Conservation (phyloP, 805 yeast species). For the Kregervanrija fluxuum region DNA sequence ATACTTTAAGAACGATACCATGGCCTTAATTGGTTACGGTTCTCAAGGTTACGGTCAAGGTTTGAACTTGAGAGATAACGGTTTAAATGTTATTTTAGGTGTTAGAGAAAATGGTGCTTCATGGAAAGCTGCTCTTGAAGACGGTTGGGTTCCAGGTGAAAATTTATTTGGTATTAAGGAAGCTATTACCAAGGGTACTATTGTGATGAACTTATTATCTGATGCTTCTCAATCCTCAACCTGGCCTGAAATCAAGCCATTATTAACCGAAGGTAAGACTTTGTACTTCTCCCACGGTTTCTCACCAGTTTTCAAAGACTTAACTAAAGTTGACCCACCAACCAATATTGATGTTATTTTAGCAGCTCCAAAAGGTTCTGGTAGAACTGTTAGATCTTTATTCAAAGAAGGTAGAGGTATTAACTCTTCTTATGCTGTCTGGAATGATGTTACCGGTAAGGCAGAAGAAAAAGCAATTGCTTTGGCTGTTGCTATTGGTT, state of each 20-base stretch:
- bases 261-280: slow-evolving; percentile 94
- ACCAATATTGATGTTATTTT: slow-evolving; percentile 90
- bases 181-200: slow-evolving; percentile 89
- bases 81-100: slow-evolving; percentile 95
- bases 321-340: slow-evolving; percentile 96
- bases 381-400: slow-evolving; percentile 98
- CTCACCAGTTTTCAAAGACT: slow-evolving; percentile 97
- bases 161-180: slow-evolving; percentile 92
- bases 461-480: slow-evolving; percentile 99
- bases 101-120: slow-evolving; percentile 98
- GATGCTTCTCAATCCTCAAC: slow-evolving; percentile 99
- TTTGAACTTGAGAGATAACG: slow-evolving; percentile 97
- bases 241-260: slow-evolving; percentile 81
- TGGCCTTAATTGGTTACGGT: slow-evolving; percentile 98
- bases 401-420: slow-evolving; percentile 99
- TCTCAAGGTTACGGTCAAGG: slow-evolving; percentile 99
- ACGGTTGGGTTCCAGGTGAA: slow-evolving; percentile 99
- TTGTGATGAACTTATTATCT: slow-evolving; percentile 94
- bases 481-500: slow-evolving; percentile 97
- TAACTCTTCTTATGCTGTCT: slow-evolving; percentile 98
- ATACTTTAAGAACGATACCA: slow-evolving; percentile 96
- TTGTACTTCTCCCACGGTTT: slow-evolving; percentile 99
- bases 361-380: slow-evolving; percentile 99
- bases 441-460: slow-evolving; percentile 98
- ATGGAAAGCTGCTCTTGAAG: slow-evolving; percentile 99